Evolutionary conservation across 2,329 filamentous ascomycete species (phyloP), one percentile per base, ranked within the genome.

Genomic region (Raffaelea deltoideospora): DNA sequence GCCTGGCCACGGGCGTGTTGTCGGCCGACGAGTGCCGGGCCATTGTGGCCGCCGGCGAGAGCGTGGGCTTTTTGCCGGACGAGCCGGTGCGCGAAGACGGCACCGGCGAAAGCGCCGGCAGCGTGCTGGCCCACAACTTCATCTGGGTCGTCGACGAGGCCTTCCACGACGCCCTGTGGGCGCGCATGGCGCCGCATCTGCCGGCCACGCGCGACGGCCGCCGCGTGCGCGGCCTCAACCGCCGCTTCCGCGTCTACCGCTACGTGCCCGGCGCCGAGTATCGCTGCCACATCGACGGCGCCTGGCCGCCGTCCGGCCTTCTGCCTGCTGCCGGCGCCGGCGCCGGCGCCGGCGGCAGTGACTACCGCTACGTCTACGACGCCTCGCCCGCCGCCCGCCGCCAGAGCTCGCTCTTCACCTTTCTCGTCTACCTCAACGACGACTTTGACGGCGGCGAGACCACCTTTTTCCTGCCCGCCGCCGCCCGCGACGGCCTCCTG

Each of bases 181-280:
- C 58, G 0, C 65, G 77, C 13, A 67, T 82, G 3, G 56, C 63
- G 3, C 56, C 63, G 0, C 75, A 72, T 33, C 66, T 82, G 0
- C 76, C 78, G 0, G 49, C 57, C 0, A 54, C 55, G 0, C 58
- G 79, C 1, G 63, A 63, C 13, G 76, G 76, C 0, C 69, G 67
- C 26, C 50, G 59, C 18, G 73, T 69, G 0, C 61, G 76, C 5
- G 76, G 78, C 0, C 58, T 83, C 38, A 83, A 83, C 47, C 62
- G 78, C 1, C 67, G 78, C 6, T 83, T 82, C 56, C 65, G 78
- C 15, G 76, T 82, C 0, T 83, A 83, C 44, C 64, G 78, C 47
- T 83, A 83, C 40, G 76, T 82, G 0, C 76, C 77, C 2, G 77
- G 77, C 1, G 78, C 78, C 0, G 78, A 82, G 50, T 83, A 83